Percentiles rank a stretch among this genome's conserved stretches.
These are phyloP conservation scores for Solanum bukasovii DNA, from an alignment of 257 asterid species.

Conservation along the genomic window DNA sequence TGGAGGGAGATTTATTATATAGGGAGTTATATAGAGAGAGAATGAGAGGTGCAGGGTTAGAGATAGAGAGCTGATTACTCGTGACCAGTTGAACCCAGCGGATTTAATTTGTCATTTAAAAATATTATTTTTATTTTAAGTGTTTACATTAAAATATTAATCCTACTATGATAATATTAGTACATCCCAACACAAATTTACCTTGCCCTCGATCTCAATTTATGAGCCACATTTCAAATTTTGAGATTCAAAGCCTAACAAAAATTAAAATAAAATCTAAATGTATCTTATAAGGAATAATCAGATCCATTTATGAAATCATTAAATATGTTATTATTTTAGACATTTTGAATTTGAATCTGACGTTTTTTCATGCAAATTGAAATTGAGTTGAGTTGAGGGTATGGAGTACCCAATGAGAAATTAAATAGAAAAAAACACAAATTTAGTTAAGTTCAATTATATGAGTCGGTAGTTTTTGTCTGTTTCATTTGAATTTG, in stretches of 20 bases:
- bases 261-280: too few species aligned
- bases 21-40: not conserved
- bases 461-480: not conserved
- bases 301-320: not conserved
- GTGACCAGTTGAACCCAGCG: not conserved
- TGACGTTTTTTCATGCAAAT: too few species aligned
- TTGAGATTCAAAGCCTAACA: too few species aligned
- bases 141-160: too few species aligned
- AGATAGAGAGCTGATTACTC: not conserved
- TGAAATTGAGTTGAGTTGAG: too few species aligned
- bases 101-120: not conserved
- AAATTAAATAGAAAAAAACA: not conserved
- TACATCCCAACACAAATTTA: not conserved
- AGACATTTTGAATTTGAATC: too few species aligned
- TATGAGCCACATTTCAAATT: too few species aligned
- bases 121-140: not conserved
- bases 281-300: too few species aligned
- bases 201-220: not conserved
- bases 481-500: not conserved
- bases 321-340: too few species aligned
- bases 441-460: not conserved
- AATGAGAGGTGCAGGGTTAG: not conserved
- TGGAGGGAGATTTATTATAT: not conserved
- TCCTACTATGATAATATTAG: not conserved
- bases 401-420: not conserved